Conservation (phyloP, 257 asterid genomes). For the Echium plantagineum region DNA sequence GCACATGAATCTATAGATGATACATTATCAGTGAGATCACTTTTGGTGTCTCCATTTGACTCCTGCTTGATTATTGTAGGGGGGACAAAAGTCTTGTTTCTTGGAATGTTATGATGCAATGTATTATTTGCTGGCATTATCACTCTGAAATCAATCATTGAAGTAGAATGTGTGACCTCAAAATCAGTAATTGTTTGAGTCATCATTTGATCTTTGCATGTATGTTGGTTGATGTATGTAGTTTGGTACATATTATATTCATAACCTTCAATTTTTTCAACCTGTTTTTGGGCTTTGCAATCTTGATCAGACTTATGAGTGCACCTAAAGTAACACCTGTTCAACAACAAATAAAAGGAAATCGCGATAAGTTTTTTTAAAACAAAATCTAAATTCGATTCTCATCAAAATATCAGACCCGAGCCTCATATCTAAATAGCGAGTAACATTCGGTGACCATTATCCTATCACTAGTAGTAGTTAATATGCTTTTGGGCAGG, state of each 20-base stretch:
- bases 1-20: conserved; percentile 21
- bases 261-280: conserved; percentile 29
- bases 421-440: too few relatives aligned
- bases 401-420: too few relatives aligned
- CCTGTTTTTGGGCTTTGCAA: conserved; percentile 67
- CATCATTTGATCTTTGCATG: conserved; percentile 24
- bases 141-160: background rate
- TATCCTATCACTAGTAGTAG: too few relatives aligned
- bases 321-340: conserved; percentile 74
- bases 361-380: too few relatives aligned
- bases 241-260: conserved; percentile 26
- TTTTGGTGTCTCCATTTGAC: conserved; percentile 9
- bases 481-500: background rate
- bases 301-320: conserved; percentile 44
- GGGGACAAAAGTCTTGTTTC: background rate
- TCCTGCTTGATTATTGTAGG: conserved; percentile 13
- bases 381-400: too few relatives aligned
- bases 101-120: background rate
- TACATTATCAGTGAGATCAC: conserved; percentile 18
- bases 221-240: conserved; percentile 54
- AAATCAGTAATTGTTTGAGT: conserved; percentile 11
- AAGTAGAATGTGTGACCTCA: conserved; percentile 20
- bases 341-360: background rate
- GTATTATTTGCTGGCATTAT: background rate
- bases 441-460: too few relatives aligned